Conservation (phyloP, 495 filamentous ascomycete genomes). For the Xylaria nigripes region DNA sequence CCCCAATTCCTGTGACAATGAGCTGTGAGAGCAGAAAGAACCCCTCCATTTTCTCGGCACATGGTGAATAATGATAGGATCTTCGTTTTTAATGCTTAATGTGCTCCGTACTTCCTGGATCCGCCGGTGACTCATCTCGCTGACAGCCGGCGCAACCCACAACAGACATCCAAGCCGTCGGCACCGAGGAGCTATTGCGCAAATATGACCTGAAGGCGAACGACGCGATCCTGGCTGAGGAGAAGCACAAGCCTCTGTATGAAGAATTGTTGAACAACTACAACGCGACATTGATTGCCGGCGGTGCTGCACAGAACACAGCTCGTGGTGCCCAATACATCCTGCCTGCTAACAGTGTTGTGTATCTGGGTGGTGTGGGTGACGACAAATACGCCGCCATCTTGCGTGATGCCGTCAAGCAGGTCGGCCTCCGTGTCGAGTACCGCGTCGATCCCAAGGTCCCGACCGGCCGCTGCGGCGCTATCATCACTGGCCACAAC, state of each 20-base stretch:
- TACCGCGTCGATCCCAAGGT: slow-evolving; percentile 79
- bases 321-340: slow-evolving; percentile 96
- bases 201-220: slow-evolving; percentile 92
- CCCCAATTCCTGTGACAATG: slow-evolving; percentile 7
- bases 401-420: slow-evolving; percentile 65
- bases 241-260: slow-evolving; percentile 80
- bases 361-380: slow-evolving; percentile 91
- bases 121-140: neutral
- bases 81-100: neutral
- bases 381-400: slow-evolving; percentile 84
- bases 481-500: slow-evolving; percentile 92
- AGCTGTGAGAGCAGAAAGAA: neutral
- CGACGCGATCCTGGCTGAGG: slow-evolving; percentile 93
- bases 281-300: slow-evolving; percentile 88
- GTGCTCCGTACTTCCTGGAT: neutral
- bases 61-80: neutral
- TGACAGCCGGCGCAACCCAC: neutral
- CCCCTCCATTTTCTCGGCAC: neutral
- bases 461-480: slow-evolving; percentile 88
- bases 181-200: slow-evolving; percentile 69
- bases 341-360: slow-evolving; percentile 72
- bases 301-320: slow-evolving; percentile 96
- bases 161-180: slow-evolving; percentile 84
- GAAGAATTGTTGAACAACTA: slow-evolving; percentile 83
- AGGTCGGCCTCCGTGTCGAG: slow-evolving; percentile 81